Conservation (phyloP, 768 basidiomycete species). For the Boletellus ananiceps region DNA sequence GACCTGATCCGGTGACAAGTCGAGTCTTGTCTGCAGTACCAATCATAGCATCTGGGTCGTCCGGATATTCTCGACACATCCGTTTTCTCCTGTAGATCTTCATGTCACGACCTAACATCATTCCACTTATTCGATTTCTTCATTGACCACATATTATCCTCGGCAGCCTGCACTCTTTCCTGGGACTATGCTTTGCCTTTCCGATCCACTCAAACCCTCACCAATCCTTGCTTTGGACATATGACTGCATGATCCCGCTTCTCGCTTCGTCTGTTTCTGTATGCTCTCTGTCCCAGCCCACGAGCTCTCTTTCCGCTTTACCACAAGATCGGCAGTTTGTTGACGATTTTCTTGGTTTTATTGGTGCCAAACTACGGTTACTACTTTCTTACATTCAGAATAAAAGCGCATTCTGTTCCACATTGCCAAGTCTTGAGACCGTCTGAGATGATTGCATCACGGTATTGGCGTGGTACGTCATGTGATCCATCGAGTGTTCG, state of each 20-base stretch:
- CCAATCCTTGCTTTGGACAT: conserved; percentile 25
- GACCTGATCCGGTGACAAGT: conserved; percentile 49
- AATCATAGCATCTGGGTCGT: conserved; percentile 5
- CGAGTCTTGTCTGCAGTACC: neutral
- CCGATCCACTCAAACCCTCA: conserved; percentile 6
- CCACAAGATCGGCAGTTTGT: conserved; percentile 8
- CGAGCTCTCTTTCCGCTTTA: conserved; percentile 11
- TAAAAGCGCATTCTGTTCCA: conserved; percentile 19
- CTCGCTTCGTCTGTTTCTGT: conserved; percentile 13
- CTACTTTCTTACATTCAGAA: conserved; percentile 21
- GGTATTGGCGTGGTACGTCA: conserved; percentile 20
- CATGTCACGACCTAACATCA: conserved; percentile 15
- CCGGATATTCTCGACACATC: conserved; percentile 5
- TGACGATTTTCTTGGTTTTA: conserved; percentile 20
- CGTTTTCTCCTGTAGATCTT: conserved; percentile 17
- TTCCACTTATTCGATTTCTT: conserved; percentile 18
- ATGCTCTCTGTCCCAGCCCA: conserved; percentile 5
- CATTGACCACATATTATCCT: conserved; percentile 14
- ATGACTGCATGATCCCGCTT: conserved; percentile 20
- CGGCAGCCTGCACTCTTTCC: conserved; percentile 21
- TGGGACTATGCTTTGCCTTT: conserved; percentile 23
- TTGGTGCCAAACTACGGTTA: conserved; percentile 15
- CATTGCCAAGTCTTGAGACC: neutral
- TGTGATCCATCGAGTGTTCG: conserved; percentile 14
- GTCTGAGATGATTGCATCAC: neutral